Percentiles rank a stretch among this genome's conserved stretches.
phyloP scores from a whole-genome alignment of 768 basidiomycete genomes.

The Sporobolomyces roseus region DNA sequence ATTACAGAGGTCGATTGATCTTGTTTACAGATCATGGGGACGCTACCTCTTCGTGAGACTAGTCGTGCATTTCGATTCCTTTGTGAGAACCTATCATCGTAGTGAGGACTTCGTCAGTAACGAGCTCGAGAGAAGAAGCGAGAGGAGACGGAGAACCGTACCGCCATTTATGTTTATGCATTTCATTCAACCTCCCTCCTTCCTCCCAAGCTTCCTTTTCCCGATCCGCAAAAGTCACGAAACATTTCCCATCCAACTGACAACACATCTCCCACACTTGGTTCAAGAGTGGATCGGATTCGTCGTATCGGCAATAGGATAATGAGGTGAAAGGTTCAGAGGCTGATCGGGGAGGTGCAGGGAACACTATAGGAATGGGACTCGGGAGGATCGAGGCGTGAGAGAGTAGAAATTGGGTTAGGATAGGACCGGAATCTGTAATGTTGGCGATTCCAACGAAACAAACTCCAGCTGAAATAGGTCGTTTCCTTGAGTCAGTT shows the following conservation, averaged over 20 bases:
- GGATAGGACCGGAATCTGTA: neutral
- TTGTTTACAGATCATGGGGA: neutral
- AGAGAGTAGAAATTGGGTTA: neutral
- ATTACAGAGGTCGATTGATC: neutral
- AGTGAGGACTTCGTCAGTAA: neutral
- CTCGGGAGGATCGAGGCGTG: neutral
- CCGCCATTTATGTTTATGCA: neutral
- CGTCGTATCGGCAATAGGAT: neutral
- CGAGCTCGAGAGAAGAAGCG: neutral
- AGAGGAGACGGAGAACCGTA: neutral
- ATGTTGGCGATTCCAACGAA: conserved; percentile 3
- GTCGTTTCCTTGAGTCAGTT: no score
- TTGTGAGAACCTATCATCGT: conserved; percentile 3
- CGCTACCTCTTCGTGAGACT: neutral
- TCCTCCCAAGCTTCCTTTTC: neutral
- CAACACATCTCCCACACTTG: neutral
- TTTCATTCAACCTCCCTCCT: neutral
- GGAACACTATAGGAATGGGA: neutral
- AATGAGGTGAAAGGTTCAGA: neutral
- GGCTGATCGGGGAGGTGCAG: neutral
- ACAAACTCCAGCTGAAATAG: neutral
- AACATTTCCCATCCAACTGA: neutral
- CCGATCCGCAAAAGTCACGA: conserved; percentile 8
- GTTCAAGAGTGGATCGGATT: neutral
- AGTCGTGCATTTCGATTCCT: neutral